These are phyloP conservation scores for Lepidium didymum DNA, from an alignment of 345 rosid species.

Conservation along the genomic window DNA sequence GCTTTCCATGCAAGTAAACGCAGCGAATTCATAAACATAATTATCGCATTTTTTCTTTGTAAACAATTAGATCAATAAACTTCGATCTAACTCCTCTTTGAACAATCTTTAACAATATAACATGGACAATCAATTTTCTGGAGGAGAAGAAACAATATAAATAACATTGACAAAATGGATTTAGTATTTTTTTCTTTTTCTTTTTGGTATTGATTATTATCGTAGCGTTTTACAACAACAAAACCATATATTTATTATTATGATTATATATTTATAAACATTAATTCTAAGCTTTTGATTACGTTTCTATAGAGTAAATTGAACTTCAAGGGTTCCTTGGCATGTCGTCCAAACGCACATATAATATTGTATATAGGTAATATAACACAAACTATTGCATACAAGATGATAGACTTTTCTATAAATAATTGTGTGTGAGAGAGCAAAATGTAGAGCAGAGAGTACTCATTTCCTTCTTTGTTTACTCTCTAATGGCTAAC, in stretches of 20 bases:
- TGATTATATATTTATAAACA: background rate
- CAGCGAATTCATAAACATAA: background rate
- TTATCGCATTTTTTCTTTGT: no score
- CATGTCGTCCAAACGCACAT: background rate
- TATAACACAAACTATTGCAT: background rate
- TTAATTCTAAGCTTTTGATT: no score
- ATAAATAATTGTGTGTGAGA: background rate
- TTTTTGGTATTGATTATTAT: background rate
- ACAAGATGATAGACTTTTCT: background rate
- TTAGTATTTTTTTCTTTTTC: background rate
- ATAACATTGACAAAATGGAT: no score
- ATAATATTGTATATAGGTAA: background rate
- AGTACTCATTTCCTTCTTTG: background rate
- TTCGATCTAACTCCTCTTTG: no score
- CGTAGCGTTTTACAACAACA: background rate
- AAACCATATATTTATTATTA: background rate
- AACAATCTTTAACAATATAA: no score
- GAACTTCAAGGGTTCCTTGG: background rate
- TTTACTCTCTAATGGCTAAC: constrained; percentile 36
- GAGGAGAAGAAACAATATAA: no score
- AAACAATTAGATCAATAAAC: no score
- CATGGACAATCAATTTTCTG: no score
- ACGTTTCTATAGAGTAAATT: constrained; percentile 5
- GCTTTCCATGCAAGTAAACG: constrained; percentile 5
- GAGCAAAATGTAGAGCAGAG: background rate